Conservation (phyloP, 768 basidiomycete genomes). For the Sporobolomyces phaffii region DNA sequence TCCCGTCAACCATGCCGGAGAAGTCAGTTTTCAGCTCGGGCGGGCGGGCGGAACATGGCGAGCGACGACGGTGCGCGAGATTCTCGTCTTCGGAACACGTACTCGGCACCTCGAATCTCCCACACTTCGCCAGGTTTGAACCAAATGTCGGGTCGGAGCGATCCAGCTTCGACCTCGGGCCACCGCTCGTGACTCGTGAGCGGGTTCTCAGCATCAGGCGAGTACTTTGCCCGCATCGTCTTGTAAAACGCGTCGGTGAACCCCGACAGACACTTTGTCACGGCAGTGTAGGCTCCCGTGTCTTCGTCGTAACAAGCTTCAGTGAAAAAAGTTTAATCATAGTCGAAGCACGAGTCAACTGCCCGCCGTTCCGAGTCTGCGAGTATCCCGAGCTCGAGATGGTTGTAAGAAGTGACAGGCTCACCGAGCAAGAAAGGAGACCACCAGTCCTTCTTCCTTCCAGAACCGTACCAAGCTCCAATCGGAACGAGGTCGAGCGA, state of each 20-base stretch:
- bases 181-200: constrained; percentile 8
- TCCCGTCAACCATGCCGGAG: too few relatives aligned
- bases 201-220: constrained; percentile 59
- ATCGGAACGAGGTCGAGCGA: constrained; percentile 51
- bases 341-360: too few relatives aligned
- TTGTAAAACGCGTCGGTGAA: constrained; percentile 60
- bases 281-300: constrained; percentile 48
- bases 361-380: too few relatives aligned
- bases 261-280: constrained; percentile 89
- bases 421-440: constrained; percentile 72
- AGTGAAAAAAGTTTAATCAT: neutral
- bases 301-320: constrained; percentile 31
- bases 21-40: too few relatives aligned
- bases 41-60: too few relatives aligned
- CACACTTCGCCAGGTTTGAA: constrained; percentile 54
- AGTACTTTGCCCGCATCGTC: constrained; percentile 62
- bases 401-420: neutral
- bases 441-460: constrained; percentile 87
- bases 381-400: neutral
- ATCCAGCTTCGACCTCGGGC: constrained; percentile 22
- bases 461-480: constrained; percentile 45
- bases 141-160: constrained; percentile 48
- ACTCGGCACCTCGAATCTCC: constrained; percentile 64
- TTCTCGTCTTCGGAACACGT: neutral
- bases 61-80: too few relatives aligned